Evolutionary conservation across 1,284 basidiomycete species (phyloP).

Genomic region (Ganoderma resinaceum): DNA sequence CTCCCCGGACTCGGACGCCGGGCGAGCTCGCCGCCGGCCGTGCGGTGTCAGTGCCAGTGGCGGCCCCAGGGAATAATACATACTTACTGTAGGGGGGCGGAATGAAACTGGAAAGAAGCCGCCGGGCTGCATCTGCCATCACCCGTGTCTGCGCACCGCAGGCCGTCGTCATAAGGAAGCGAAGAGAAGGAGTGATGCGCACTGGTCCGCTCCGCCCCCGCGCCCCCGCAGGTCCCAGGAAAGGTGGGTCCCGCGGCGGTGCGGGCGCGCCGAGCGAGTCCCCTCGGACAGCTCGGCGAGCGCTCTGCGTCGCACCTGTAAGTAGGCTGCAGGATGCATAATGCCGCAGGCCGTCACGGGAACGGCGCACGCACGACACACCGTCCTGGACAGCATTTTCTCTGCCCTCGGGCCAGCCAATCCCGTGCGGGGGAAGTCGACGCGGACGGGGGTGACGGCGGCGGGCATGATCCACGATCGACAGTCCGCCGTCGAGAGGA

Average conservation of each 20-base stretch:
- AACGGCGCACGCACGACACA: neutral
- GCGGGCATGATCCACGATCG: neutral
- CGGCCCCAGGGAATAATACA: too few species aligned
- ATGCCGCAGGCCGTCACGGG: neutral
- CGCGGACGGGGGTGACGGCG: neutral
- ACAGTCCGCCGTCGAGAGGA: neutral
- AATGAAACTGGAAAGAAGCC: conserved; percentile 5
- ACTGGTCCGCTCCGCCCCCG: neutral
- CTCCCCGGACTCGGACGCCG: neutral
- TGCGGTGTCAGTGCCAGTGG: too few species aligned
- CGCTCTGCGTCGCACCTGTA: neutral
- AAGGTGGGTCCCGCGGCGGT: too few species aligned
- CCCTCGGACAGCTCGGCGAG: neutral
- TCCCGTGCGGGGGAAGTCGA: neutral
- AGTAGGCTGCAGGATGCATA: too few species aligned
- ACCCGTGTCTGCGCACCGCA: neutral
- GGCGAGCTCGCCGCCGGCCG: neutral
- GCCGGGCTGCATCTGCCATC: neutral
- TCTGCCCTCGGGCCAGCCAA: neutral
- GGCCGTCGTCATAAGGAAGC: neutral
- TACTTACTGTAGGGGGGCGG: neutral
- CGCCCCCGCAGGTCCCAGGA: neutral
- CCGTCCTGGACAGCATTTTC: neutral
- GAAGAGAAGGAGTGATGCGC: neutral
- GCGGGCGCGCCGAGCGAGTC: neutral